Conservation (phyloP, 208 protist genomes). For the Crithidia brevicula region DNA sequence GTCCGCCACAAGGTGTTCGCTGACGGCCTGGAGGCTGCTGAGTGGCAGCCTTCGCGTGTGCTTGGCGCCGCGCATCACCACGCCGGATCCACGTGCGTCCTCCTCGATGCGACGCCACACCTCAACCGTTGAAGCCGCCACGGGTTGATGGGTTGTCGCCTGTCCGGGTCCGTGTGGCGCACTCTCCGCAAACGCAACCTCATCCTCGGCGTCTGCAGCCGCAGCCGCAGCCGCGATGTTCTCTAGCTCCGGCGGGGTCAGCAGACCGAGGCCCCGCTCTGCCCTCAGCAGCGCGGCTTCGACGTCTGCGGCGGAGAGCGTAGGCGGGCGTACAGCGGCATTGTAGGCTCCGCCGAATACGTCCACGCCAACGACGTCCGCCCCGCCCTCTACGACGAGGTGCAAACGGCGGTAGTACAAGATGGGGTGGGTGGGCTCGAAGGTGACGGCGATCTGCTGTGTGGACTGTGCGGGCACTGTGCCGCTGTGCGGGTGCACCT, state of each 20-base stretch:
- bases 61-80: conserved; percentile 23
- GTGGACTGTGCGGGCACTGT: conserved; percentile 53
- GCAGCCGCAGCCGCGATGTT: conserved; percentile 38
- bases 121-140: conserved; percentile 7
- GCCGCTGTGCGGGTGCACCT: conserved; percentile 50
- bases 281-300: conserved; percentile 60
- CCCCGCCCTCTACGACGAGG: conserved; percentile 61
- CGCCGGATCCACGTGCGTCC: conserved; percentile 22
- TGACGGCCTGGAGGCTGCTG: conserved; percentile 19
- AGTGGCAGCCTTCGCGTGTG: conserved; percentile 17
- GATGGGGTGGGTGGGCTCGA: conserved; percentile 71
- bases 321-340: conserved; percentile 52
- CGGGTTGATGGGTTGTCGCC: background rate
- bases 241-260: conserved; percentile 68
- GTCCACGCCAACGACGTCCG: conserved; percentile 70
- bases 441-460: conserved; percentile 64
- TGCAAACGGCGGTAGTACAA: conserved; percentile 89
- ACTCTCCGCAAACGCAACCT: background rate
- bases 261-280: conserved; percentile 56
- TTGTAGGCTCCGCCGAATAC: conserved; percentile 88
- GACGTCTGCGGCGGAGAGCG: conserved; percentile 62
- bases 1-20: conserved; percentile 18
- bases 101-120: conserved; percentile 31
- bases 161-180: background rate
- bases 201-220: background rate